phyloP scores from a whole-genome alignment of 2,329 filamentous ascomycete genomes.

The Chrysosporium keratinophilum region DNA sequence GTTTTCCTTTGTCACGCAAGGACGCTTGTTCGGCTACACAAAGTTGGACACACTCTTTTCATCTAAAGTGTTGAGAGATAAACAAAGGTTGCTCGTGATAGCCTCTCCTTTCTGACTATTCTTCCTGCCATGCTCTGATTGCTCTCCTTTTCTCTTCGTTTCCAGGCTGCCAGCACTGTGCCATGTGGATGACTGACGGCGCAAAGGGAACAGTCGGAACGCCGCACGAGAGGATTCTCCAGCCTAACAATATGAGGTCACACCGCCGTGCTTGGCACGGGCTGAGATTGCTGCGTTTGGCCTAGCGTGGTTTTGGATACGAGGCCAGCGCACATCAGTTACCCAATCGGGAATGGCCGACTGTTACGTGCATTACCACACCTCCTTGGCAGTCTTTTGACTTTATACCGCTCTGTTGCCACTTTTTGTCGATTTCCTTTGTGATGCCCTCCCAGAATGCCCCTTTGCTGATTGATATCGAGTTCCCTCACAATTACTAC shows the following conservation, averaged over 20 bases:
- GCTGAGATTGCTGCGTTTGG: constrained; percentile 4
- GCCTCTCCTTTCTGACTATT: not conserved
- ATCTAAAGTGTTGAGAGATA: not conserved
- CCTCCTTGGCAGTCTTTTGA: not conserved
- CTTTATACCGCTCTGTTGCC: constrained; percentile 4
- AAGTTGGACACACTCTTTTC: not conserved
- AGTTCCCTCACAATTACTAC: not conserved
- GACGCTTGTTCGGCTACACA: not conserved
- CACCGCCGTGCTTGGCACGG: constrained; percentile 9
- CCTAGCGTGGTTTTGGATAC: constrained; percentile 5
- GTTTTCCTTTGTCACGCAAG: no score
- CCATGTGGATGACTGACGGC: no score
- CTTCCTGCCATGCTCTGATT: not conserved
- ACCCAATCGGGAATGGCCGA: not conserved
- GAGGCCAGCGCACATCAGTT: not conserved
- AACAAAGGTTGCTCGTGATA: no score
- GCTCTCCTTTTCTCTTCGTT: no score
- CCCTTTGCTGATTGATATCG: not conserved
- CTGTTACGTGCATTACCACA: not conserved
- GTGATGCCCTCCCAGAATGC: not conserved
- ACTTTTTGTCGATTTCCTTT: not conserved
- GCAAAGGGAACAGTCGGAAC: not conserved
- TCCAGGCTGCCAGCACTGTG: no score
- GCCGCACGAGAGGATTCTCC: not conserved
- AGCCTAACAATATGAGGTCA: not conserved